phyloP scores from a whole-genome alignment of 225 moss, liverwort and hornwort genomes.

The Pseudoscleropodium purum region DNA sequence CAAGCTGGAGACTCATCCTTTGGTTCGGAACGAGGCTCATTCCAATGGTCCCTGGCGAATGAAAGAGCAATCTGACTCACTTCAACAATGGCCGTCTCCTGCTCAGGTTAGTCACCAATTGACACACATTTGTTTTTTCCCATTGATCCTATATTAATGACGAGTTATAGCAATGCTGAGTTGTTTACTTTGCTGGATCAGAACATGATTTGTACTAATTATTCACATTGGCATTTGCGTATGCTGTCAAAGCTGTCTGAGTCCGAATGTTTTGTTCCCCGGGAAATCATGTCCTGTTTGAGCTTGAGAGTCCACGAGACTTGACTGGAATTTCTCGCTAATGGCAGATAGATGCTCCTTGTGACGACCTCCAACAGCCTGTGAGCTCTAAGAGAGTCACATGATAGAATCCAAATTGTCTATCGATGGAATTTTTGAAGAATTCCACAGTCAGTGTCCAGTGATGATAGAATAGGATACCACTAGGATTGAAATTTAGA shows the following conservation, averaged over 20 bases:
- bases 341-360: not conserved
- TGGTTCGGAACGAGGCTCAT: not conserved
- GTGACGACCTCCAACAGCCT: not conserved
- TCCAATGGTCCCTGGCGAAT: not conserved
- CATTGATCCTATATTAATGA: not conserved
- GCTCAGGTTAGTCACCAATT: slow-evolving; percentile 13
- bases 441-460: not conserved
- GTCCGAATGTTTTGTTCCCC: not conserved
- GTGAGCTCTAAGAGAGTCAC: not conserved
- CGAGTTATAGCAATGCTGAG: not conserved
- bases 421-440: not conserved
- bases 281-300: not conserved
- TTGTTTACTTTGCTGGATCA: not conserved
- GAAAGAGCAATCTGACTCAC: not conserved
- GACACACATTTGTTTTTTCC: not conserved
- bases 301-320: not conserved
- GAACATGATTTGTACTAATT: not conserved
- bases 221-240: not conserved
- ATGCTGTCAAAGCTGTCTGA: not conserved
- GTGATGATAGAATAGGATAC: not conserved
- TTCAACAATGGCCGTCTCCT: slow-evolving; percentile 16
- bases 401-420: not conserved
- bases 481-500: not conserved
- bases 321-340: not conserved
- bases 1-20: slow-evolving; percentile 4